Evolutionary conservation across 2,329 filamentous ascomycete species (phyloP), one percentile per base, ranked within the genome.

Genomic region (Botrytis byssoidea): DNA sequence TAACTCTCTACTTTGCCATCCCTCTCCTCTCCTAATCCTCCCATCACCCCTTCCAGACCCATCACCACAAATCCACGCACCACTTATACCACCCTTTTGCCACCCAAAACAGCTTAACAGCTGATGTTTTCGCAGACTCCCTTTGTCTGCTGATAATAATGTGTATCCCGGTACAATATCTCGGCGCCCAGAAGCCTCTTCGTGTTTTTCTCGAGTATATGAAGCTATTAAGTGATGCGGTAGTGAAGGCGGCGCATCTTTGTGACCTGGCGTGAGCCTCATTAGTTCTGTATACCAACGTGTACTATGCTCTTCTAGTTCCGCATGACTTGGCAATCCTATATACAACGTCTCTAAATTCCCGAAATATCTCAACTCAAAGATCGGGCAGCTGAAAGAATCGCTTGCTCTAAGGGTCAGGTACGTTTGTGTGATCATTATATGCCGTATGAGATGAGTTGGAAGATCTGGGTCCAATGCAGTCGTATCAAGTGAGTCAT

Each of bases 31-130:
- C 32, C 63, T 37, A 20, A 72, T 25, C 9, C 29, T 35, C 6
- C 25, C 57, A 22, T 64, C 63, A 29, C 10, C 8, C 35, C 46
- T 29, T 18, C 48, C 65, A 3, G 35, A 25, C 14, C 25, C 18
- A 61, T 72, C 71, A 20, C 71, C 71, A 61, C 46, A 68, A 14
- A 72, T 22, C 71, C 71, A 68, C 25, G 63, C 71, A 29, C 66
- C 48, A 22, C 44, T 61, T 9, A 68, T 32, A 3, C 71, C 63
- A 32, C 64, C 71, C 7, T 60, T 40, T 44, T 68, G 71, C 71
- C 63, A 51, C 10, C 71, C 71, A 60, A 68, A 72, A 72, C 71
- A 67, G 25, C 63, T 68, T 8, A 59, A 37, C n/a, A 72, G 40
- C 63, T 72, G 71, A n/a, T 72, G 71, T n/a, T 72, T 65, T 6